phyloP scores from a whole-genome alignment of 2,329 filamentous ascomycete genomes.

The Talaromyces sp. region DNA sequence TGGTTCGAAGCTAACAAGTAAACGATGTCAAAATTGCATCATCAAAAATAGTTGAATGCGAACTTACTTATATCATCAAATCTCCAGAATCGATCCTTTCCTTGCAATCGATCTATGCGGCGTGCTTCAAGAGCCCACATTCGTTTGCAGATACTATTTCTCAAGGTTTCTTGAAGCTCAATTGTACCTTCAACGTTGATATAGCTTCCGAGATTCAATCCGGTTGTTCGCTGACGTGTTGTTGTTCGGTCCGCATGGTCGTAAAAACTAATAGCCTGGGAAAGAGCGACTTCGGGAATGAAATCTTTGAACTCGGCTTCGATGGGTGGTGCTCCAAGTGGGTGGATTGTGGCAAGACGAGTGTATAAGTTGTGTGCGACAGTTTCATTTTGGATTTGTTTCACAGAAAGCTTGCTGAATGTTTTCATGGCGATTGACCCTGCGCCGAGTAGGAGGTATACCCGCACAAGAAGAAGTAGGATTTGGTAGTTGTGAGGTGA shows the following conservation, averaged over 20 bases:
- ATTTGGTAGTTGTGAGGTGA: conserved; percentile 48
- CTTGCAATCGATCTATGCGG: conserved; percentile 39
- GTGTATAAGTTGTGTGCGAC: conserved; percentile 48
- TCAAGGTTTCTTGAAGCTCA: conserved; percentile 37
- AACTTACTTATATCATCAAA: conserved; percentile 39
- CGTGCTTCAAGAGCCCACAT: conserved; percentile 44
- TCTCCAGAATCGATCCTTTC: conserved; percentile 33
- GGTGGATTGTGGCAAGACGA: conserved; percentile 47
- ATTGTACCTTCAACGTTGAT: conserved; percentile 44
- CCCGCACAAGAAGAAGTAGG: conserved; percentile 42
- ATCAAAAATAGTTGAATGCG: neutral
- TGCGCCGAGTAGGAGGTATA: conserved; percentile 44
- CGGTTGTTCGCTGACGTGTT: conserved; percentile 34
- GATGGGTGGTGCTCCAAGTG: conserved; percentile 39
- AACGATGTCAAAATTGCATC: conserved; percentile 1
- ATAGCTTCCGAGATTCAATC: conserved; percentile 43
- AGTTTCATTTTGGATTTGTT: conserved; percentile 49
- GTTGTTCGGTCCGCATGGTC: conserved; percentile 38
- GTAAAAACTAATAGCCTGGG: conserved; percentile 42
- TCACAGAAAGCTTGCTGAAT: conserved; percentile 46
- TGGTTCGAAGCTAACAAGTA: conserved; percentile 28
- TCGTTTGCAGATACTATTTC: conserved; percentile 39
- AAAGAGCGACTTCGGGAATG: conserved; percentile 39
- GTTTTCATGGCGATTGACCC: conserved; percentile 45
- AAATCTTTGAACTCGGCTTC: conserved; percentile 42